Conservation (phyloP, 805 yeast genomes). For the Wickerhamomyces sydowiorum region DNA sequence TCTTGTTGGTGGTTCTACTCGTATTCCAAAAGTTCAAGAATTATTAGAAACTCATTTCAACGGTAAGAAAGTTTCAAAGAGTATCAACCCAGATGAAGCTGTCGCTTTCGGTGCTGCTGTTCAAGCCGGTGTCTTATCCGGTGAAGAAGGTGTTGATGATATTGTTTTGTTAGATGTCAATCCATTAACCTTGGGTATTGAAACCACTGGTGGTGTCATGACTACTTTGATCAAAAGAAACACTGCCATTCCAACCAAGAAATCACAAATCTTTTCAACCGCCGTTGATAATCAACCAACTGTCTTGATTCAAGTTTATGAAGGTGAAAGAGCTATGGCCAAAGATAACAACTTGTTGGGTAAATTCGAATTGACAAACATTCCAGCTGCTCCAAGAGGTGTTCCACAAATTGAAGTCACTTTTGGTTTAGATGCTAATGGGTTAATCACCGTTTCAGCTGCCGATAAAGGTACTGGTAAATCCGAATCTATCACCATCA, state of each 20-base stretch:
- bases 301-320: conserved; percentile 83
- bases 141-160: conserved; percentile 85
- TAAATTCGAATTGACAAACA: conserved; percentile 72
- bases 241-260: conserved; percentile 88
- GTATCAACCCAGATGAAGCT: conserved; percentile 99
- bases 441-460: conserved; percentile 74
- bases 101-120: conserved; percentile 99
- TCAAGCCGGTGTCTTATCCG: conserved; percentile 92
- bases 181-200: conserved; percentile 87
- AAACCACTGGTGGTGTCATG: conserved; percentile 94
- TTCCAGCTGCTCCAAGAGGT: conserved; percentile 33
- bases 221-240: conserved; percentile 87
- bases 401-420: conserved; percentile 31
- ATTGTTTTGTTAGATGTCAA: conserved; percentile 83
- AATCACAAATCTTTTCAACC: conserved; percentile 86
- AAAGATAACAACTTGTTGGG: conserved; percentile 85
- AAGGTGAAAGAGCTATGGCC: conserved; percentile 90
- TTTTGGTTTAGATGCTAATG: conserved; percentile 74
- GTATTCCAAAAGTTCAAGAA: conserved; percentile 98
- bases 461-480: conserved; percentile 89
- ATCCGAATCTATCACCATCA: conserved; percentile 78
- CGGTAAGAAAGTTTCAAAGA: conserved; percentile 95
- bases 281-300: conserved; percentile 93
- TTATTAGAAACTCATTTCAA: conserved; percentile 84
- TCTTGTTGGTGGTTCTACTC: conserved; percentile 97